Evolutionary conservation across 768 basidiomycete species (phyloP), one percentile per base, ranked within the genome.

Genomic region (Amanita pseudoporphyria): DNA sequence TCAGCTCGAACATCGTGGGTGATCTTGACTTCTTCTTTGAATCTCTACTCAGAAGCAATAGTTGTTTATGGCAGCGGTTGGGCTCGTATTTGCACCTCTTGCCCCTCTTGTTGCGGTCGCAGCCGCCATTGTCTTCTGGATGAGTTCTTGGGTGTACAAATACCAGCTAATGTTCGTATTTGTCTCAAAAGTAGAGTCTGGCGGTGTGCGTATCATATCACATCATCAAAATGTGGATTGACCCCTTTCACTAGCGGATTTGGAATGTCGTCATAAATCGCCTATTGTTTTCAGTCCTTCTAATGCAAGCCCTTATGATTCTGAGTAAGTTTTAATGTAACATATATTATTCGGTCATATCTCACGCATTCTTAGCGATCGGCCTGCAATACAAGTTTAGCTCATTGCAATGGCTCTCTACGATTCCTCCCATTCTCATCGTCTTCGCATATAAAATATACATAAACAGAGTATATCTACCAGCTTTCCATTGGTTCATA

Each of bases 81-180:
- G 83, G 0, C 67, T 99, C 43, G 84, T 96, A 14, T 98, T 98
- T 59, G 92, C 95, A 0, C 95, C 95, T 12, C 70, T 99, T 5
- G 94, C 95, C 0, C 96, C 96, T 1, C 67, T 98, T 26, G 93
- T 99, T 13, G 77, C 76, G 7, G 72, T 93, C 22, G 88, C 87
- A 14, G 90, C 82, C 10, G 83, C 84, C 2, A 62, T 85, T 28
- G 90, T 96, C 18, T 87, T 93, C 64, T 97, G 92, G 88, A 69
- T 85, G 59, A 79, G 79, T 53, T 86, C 84, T 5, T 81, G 81
- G 73, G 87, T 90, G 18, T 91, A 94, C 74, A 99, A 98, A 68
- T 98, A 98, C 60, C 87, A 94, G 70, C 72, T 97, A 44, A 92
- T 97, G 82, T 98, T 95, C 64, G 90, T 95, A 51, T 94, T 77